Conservation (phyloP, 2,329 filamentous ascomycete genomes). For the Tolypocladium amazonense region DNA sequence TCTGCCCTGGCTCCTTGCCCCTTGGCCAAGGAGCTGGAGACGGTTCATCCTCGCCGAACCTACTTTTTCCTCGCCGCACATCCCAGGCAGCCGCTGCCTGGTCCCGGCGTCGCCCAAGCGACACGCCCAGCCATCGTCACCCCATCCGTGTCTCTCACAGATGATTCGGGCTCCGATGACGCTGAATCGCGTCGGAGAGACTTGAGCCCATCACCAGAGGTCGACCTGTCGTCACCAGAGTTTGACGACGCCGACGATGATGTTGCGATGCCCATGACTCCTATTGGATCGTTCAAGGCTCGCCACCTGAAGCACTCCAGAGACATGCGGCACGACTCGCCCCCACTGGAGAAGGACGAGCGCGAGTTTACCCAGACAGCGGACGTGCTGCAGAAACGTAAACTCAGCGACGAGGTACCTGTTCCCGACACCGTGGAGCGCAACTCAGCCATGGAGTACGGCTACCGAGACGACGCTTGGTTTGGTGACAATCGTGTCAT, state of each 20-base stretch:
- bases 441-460: conserved; percentile 19
- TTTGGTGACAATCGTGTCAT: conserved; percentile 36
- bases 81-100: conserved; percentile 70
- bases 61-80: conserved; percentile 95
- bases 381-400: conserved; percentile 64
- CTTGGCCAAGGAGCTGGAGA: conserved; percentile 83
- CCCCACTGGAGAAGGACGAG: conserved; percentile 87
- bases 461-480: conserved; percentile 37
- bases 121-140: conserved; percentile 52
- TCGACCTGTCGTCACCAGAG: conserved; percentile 80
- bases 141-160: conserved; percentile 62
- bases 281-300: conserved; percentile 53
- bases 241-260: conserved; percentile 65
- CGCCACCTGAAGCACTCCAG: conserved; percentile 26
- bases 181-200: conserved; percentile 58
- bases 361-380: conserved; percentile 95
- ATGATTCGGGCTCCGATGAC: conserved; percentile 52
- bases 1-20: conserved; percentile 71
- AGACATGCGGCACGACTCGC: conserved; percentile 59
- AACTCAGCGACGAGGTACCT: conserved; percentile 35
- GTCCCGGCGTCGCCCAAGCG: conserved; percentile 19
- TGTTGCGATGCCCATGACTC: conserved; percentile 46
- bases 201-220: conserved; percentile 82
- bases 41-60: conserved; percentile 84
- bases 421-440: conserved; percentile 19